A percentile compares a stretch with the other conserved stretches of the same genome.
Evolutionary conservation across 371 early-diverging fungal species (phyloP).

Genomic region (Rhizopus stolonifer): DNA sequence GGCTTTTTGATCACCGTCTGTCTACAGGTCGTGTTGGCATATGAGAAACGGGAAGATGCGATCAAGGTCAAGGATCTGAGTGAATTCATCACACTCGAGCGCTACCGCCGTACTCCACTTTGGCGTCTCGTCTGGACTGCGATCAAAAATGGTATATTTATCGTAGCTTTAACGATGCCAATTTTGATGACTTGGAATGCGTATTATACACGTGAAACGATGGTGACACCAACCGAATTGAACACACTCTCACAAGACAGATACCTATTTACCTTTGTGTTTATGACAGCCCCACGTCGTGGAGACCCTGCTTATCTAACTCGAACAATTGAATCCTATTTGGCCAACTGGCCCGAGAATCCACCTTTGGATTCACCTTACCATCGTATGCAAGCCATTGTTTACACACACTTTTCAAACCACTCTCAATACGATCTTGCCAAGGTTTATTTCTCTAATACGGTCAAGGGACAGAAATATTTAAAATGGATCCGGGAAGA

Average conservation of each 20-base stretch:
- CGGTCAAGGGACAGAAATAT: conserved; percentile 53
- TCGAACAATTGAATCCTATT: conserved; percentile 52
- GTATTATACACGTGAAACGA: conserved; percentile 36
- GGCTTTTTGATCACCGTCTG: conserved; percentile 46
- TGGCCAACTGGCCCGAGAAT: conserved; percentile 52
- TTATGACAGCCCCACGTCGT: conserved; percentile 64
- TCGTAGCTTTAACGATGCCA: conserved; percentile 31
- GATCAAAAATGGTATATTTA: conserved; percentile 23
- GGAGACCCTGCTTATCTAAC: conserved; percentile 52
- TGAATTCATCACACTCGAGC: conserved; percentile 32
- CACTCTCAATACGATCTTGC: conserved; percentile 53
- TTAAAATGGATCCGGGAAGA: conserved; percentile 54
- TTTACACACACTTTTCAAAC: conserved; percentile 62
- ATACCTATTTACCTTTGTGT: conserved; percentile 53
- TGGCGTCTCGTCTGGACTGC: conserved; percentile 41
- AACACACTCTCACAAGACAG: conserved; percentile 38
- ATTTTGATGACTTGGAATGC: conserved; percentile 41
- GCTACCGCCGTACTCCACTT: conserved; percentile 37
- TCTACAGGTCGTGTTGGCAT: conserved; percentile 34
- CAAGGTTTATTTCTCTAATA: conserved; percentile 32
- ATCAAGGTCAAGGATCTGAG: conserved; percentile 28
- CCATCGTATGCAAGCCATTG: conserved; percentile 51
- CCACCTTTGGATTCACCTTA: conserved; percentile 49
- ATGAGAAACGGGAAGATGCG: conserved; percentile 29
- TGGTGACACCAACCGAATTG: conserved; percentile 34